Conservation (phyloP, 768 basidiomycete genomes). For the Sarcomyxa edulis region DNA sequence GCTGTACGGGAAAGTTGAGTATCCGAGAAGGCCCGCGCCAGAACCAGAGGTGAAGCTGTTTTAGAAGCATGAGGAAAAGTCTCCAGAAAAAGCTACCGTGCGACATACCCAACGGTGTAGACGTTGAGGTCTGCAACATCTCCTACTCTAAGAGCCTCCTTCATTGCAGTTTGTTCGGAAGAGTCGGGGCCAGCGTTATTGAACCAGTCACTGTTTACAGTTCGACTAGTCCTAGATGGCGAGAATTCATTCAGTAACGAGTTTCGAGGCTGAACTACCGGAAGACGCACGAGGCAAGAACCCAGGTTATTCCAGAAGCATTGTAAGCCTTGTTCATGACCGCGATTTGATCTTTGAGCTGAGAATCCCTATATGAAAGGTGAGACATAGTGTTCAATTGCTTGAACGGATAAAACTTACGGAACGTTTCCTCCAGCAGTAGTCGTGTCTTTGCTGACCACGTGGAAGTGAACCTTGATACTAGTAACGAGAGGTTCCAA, state of each 20-base stretch:
- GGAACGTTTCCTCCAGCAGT: slow-evolving; percentile 35
- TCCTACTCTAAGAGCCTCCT: slow-evolving; percentile 37
- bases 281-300: no score
- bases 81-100: not conserved
- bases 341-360: slow-evolving; percentile 29
- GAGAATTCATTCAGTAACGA: no score
- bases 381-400: slow-evolving; percentile 2
- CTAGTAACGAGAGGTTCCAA: slow-evolving; percentile 1
- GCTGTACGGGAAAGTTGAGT: slow-evolving; percentile 45
- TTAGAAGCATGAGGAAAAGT: slow-evolving; percentile 1
- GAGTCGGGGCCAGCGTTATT: slow-evolving; percentile 29
- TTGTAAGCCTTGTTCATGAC: slow-evolving; percentile 39
- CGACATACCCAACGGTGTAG: slow-evolving; percentile 43
- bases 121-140: slow-evolving; percentile 37
- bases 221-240: slow-evolving; percentile 36
- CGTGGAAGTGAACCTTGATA: slow-evolving; percentile 26
- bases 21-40: slow-evolving; percentile 43
- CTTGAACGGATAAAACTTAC: slow-evolving; percentile 18
- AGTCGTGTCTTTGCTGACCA: slow-evolving; percentile 25
- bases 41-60: slow-evolving; percentile 31
- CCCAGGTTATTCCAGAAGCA: slow-evolving; percentile 29
- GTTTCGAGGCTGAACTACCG: no score
- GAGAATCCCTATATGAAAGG: slow-evolving; percentile 25
- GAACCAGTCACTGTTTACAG: slow-evolving; percentile 44
- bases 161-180: slow-evolving; percentile 41